Evolutionary conservation across 345 rosid species (phyloP), one percentile per base, ranked within the genome.

Genomic region (Salix suchowensis): DNA sequence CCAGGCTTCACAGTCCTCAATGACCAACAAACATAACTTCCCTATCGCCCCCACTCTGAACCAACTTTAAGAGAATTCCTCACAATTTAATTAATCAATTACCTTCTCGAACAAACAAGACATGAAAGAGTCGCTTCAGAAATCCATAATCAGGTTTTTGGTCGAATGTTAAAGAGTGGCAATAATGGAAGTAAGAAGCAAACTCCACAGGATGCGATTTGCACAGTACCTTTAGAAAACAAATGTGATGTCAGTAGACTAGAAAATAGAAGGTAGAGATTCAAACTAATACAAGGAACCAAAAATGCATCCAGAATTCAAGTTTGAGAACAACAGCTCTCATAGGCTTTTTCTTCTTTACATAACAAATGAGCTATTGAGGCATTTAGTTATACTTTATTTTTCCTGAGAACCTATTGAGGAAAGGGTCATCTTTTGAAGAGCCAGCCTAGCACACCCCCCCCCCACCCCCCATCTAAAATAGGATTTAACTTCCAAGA

Each of bases 141-240:
- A 89, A 92, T 73, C 93, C 92, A 86, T 92, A 94, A 85, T 94
- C 97, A 77, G 97, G 98, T 54, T 88, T 85, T 79, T 90, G 95
- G 70, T 94, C 96, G 80, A 94, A 94, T 42, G 86, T 88, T 78
- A 91, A 74, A 4, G 98, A 92, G 73, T 91, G 94, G 77, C 98
- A 94, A 75, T 94, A 94, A 83, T 88, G 94, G 74, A 94, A 87
- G 83, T 91, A 94, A 24, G 98, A 94, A 26, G 95, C 98, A 78
- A 93, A 93, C 85, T 93, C 98, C 76, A 86, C 98, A 0, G 94
- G 91, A 71, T 90, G 84, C 21, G 90, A 87, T 82, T 92, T 92
- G 85, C 98, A 92, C 6, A 94, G 85, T 62, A 88, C 94, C 98
- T 92, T 74, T 30, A 65, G 34, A 64, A 12, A 11, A 36, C 24